A percentile compares a stretch with the other conserved stretches of the same genome.
phyloP scores from a whole-genome alignment of 2,329 filamentous ascomycete genomes.

The Beauveria medogensis region DNA sequence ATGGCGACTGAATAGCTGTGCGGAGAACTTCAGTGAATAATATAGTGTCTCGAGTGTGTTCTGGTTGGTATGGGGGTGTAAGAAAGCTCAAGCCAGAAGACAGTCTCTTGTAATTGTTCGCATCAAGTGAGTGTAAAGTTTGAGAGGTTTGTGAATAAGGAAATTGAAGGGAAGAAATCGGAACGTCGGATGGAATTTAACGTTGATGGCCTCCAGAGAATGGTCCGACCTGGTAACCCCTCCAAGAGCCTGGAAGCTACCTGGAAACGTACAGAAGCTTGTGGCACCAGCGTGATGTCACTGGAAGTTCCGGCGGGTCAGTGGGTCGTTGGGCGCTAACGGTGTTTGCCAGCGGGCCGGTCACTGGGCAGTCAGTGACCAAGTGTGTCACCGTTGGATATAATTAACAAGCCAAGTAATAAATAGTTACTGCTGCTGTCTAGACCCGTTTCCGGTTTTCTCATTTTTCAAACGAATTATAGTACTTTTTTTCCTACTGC shows the following conservation, averaged over 20 bases:
- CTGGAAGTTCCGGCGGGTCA: constrained; percentile 14
- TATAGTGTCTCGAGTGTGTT: background rate
- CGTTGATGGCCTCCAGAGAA: constrained; percentile 13
- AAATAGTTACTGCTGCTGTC: too few species aligned
- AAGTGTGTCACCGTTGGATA: too few species aligned
- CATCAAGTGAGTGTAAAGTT: background rate
- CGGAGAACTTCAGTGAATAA: background rate
- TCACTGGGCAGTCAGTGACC: background rate
- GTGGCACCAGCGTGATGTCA: constrained; percentile 19
- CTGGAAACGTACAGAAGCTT: constrained; percentile 22
- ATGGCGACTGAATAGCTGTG: constrained; percentile 37
- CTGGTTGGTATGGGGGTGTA: background rate
- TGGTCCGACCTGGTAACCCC: constrained; percentile 16
- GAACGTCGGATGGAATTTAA: constrained; percentile 10
- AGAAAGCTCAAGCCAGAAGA: background rate
- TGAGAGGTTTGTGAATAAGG: background rate
- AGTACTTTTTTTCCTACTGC: too few species aligned
- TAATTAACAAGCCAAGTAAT: too few species aligned
- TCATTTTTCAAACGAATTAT: too few species aligned
- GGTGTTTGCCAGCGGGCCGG: background rate
- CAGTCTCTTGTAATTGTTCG: background rate
- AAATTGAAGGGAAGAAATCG: background rate
- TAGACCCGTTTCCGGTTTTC: too few species aligned
- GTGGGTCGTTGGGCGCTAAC: constrained; percentile 9
- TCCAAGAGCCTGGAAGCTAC: constrained; percentile 21